phyloP scores from a whole-genome alignment of 768 basidiomycete species.

The Macrocybe gigantea region DNA sequence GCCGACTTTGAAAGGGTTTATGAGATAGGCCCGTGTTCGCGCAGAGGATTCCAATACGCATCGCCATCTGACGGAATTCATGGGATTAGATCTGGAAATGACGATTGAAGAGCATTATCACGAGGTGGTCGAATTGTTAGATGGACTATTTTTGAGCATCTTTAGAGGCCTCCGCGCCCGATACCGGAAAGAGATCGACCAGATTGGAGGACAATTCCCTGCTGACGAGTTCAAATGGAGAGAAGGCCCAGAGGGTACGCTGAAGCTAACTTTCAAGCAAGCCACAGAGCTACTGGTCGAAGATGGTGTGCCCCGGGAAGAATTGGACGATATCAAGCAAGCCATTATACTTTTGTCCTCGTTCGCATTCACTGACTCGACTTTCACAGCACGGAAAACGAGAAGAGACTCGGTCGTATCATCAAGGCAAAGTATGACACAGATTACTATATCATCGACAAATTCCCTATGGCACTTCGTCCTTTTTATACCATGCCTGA shows the following conservation, averaged over 20 bases:
- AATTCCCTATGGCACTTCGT: slow-evolving; percentile 92
- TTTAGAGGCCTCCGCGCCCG: slow-evolving; percentile 78
- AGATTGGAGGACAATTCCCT: slow-evolving; percentile 82
- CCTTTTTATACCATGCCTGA: slow-evolving; percentile 99
- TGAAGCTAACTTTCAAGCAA: slow-evolving; percentile 80
- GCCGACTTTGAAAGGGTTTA: slow-evolving; percentile 98
- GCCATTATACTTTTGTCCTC: slow-evolving; percentile 14
- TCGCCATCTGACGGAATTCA: slow-evolving; percentile 97
- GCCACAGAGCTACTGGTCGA: slow-evolving; percentile 83
- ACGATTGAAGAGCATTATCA: slow-evolving; percentile 98
- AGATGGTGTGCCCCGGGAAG: slow-evolving; percentile 75
- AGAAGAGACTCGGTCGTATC: slow-evolving; percentile 86
- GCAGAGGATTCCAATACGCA: slow-evolving; percentile 97
- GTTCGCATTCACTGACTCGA: slow-evolving; percentile 7
- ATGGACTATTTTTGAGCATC: slow-evolving; percentile 78
- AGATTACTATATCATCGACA: slow-evolving; percentile 99
- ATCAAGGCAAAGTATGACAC: slow-evolving; percentile 93
- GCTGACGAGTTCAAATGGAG: slow-evolving; percentile 95
- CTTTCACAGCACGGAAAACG: slow-evolving; percentile 78
- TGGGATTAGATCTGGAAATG: slow-evolving; percentile 99
- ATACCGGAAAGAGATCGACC: slow-evolving; percentile 78
- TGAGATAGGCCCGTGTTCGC: slow-evolving; percentile 92
- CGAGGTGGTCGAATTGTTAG: slow-evolving; percentile 91
- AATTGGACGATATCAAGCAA: slow-evolving; percentile 86
- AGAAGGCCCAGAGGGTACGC: slow-evolving; percentile 84